phyloP scores from a whole-genome alignment of 2,329 filamentous ascomycete genomes.

The Mollisia scopiformis region DNA sequence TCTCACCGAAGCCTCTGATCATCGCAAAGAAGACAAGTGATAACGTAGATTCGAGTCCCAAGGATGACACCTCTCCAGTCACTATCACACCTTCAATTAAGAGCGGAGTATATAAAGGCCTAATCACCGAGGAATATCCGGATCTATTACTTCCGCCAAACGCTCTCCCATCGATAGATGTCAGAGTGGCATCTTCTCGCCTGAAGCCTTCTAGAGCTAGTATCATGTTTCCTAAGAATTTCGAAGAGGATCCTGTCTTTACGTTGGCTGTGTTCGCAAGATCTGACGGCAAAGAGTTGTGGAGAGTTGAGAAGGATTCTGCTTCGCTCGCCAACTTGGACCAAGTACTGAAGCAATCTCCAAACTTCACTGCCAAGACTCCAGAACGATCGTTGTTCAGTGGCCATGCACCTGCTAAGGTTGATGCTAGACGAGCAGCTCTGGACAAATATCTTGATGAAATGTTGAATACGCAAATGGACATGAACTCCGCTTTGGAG shows the following conservation, averaged over 20 bases:
- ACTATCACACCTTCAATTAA: constrained; percentile 40
- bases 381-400: constrained; percentile 87
- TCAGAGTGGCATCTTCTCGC: constrained; percentile 91
- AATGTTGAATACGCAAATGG: constrained; percentile 80
- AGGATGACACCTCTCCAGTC: constrained; percentile 22
- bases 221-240: constrained; percentile 75
- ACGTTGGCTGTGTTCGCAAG: constrained; percentile 85
- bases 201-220: constrained; percentile 90
- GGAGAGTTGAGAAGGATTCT: constrained; percentile 93
- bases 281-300: constrained; percentile 76
- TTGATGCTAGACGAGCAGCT: constrained; percentile 82
- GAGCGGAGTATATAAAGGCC: constrained; percentile 70
- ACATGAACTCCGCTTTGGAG: constrained; percentile 74
- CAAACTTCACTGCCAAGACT: constrained; percentile 73
- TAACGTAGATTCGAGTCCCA: constrained; percentile 25
- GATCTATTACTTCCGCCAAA: constrained; percentile 86
- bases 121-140: constrained; percentile 85
- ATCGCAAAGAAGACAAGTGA: constrained; percentile 41
- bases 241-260: constrained; percentile 93
- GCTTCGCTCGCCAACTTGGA: constrained; percentile 81
- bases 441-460: constrained; percentile 86
- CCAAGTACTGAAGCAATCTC: constrained; percentile 73
- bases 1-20: constrained; percentile 46
- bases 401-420: constrained; percentile 89
- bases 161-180: constrained; percentile 80